phyloP scores from a whole-genome alignment of 257 asterid genomes.

The Striga asiatica region DNA sequence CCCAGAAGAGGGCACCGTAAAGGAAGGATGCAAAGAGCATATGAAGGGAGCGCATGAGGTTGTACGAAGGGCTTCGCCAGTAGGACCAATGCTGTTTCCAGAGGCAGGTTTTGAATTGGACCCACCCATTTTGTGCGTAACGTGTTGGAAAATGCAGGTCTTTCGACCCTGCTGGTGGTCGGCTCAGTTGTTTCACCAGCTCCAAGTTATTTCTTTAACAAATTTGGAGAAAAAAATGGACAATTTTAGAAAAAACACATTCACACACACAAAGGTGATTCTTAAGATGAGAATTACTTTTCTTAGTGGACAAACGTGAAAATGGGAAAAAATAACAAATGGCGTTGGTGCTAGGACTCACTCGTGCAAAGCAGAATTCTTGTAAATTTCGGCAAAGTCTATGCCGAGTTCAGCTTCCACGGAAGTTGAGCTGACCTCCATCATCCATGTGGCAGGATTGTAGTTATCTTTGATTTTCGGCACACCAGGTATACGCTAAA shows the following conservation, averaged over 20 bases:
- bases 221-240: no score
- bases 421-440: slow-evolving; percentile 47
- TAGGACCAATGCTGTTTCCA: slow-evolving; percentile 59
- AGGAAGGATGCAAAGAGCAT: slow-evolving; percentile 28
- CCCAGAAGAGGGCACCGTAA: slow-evolving; percentile 42
- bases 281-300: no score
- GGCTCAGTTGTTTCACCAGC: slow-evolving; percentile 26
- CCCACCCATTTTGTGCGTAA: slow-evolving; percentile 44
- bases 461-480: slow-evolving; percentile 35
- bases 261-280: no score
- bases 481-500: slow-evolving; percentile 38
- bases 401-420: slow-evolving; percentile 39
- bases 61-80: slow-evolving; percentile 65
- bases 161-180: slow-evolving; percentile 30
- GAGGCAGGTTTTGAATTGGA: slow-evolving; percentile 43
- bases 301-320: no score
- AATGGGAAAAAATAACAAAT: no score
- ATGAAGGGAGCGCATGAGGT: slow-evolving; percentile 32
- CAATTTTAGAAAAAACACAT: no score
- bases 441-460: slow-evolving; percentile 65
- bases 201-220: slow-evolving; percentile 30
- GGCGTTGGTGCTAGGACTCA: slow-evolving; percentile 16
- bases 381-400: slow-evolving; percentile 46
- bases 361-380: slow-evolving; percentile 29
- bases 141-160: slow-evolving; percentile 36